Conservation (phyloP, 176 grass and related monocot species). For the Oryza punctata region DNA sequence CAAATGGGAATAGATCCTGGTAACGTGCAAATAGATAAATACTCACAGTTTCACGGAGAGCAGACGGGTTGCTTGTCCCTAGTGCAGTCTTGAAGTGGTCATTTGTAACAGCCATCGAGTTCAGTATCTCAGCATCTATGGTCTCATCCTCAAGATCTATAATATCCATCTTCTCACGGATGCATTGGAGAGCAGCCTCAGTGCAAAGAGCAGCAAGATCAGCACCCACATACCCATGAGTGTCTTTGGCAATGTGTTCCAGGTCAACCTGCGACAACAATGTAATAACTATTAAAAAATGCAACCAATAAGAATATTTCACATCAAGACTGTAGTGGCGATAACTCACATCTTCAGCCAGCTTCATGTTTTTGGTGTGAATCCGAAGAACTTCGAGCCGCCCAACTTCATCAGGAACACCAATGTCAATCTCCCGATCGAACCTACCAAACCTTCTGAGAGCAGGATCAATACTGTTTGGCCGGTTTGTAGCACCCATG, state of each 20-base stretch:
- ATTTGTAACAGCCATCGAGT: constrained; percentile 85
- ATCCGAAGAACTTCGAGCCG: constrained; percentile 84
- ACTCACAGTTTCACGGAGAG: constrained; percentile 84
- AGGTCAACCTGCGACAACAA: constrained; percentile 66
- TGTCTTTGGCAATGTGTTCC: constrained; percentile 70
- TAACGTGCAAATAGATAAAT: background rate
- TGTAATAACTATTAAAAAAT: background rate
- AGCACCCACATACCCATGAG: constrained; percentile 86
- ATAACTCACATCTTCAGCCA: constrained; percentile 74
- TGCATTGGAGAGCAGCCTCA: constrained; percentile 89
- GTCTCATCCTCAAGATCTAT: constrained; percentile 90
- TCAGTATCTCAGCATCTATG: constrained; percentile 92
- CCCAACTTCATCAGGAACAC: constrained; percentile 86
- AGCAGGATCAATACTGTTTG: constrained; percentile 85
- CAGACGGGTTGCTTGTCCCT: constrained; percentile 79
- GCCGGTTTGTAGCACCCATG: constrained; percentile 85
- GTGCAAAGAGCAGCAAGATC: constrained; percentile 91
- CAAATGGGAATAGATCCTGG: background rate
- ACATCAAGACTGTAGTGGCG: background rate
- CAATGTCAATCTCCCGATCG: constrained; percentile 87
- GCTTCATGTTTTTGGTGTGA: constrained; percentile 94
- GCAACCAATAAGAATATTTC: background rate
- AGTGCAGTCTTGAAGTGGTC: constrained; percentile 96
- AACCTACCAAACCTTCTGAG: constrained; percentile 85
- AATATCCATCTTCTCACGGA: constrained; percentile 92